Conservation (phyloP, 1,284 basidiomycete genomes). For the Somion occarium region DNA sequence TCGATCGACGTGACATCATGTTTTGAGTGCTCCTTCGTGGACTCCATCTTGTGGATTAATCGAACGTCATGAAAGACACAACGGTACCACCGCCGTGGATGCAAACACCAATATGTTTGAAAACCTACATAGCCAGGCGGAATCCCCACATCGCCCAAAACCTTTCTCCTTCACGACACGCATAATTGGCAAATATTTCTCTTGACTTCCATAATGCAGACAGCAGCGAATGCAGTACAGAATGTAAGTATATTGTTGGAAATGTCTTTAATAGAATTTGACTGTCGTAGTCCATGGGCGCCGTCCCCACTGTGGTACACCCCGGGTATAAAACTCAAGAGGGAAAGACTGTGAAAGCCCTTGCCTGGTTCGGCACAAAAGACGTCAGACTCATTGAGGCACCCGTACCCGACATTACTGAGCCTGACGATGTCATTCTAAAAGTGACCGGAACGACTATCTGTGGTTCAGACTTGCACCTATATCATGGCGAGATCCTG, state of each 20-base stretch:
- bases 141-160: no score
- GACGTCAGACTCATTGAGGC: slow-evolving; percentile 54
- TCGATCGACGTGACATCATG: no score
- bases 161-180: not conserved
- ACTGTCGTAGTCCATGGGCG: slow-evolving; percentile 29
- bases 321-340: slow-evolving; percentile 45
- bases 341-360: slow-evolving; percentile 60
- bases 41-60: no score
- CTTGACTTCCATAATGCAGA: slow-evolving; percentile 25
- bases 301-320: slow-evolving; percentile 37
- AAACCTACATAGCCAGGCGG: no score
- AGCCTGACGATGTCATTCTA: slow-evolving; percentile 63
- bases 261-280: no score
- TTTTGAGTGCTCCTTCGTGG: no score
- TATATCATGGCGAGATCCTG: slow-evolving; percentile 63
- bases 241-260: no score
- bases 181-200: not conserved
- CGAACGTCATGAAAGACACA: no score
- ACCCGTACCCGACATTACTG: slow-evolving; percentile 62
- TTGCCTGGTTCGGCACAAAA: slow-evolving; percentile 63
- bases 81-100: no score
- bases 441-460: slow-evolving; percentile 70
- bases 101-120: no score
- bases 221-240: slow-evolving; percentile 32
- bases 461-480: slow-evolving; percentile 66